Percentiles rank a stretch among this genome's conserved stretches.
Conservation (phyloP, 1,139 yeast species). For the Chernovozyma aurita region DNA sequence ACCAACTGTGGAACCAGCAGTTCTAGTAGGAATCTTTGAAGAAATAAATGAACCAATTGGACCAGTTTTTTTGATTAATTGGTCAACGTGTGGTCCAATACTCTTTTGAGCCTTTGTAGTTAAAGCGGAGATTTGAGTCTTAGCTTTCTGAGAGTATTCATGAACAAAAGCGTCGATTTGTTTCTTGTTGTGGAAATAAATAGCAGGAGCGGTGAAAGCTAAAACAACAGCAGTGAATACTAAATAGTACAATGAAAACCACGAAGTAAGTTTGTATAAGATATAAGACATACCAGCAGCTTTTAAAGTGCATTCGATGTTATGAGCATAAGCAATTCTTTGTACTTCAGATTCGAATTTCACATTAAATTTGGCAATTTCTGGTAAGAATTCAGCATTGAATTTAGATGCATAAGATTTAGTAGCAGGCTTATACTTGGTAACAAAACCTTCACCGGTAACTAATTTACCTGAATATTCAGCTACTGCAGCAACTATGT, state of each 20-base stretch:
- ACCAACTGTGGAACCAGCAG: slow-evolving; percentile 69
- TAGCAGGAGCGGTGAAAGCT: slow-evolving; percentile 71
- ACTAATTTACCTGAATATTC: slow-evolving; percentile 65
- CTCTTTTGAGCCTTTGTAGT: slow-evolving; percentile 50
- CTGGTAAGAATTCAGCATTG: slow-evolving; percentile 39
- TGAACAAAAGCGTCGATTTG: slow-evolving; percentile 75
- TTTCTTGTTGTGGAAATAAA: slow-evolving; percentile 70
- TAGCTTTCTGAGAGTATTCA: slow-evolving; percentile 51
- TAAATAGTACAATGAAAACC: slow-evolving; percentile 71
- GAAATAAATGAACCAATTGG: slow-evolving; percentile 59
- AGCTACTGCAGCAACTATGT: slow-evolving; percentile 55
- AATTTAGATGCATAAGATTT: slow-evolving; percentile 36
- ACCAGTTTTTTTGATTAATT: slow-evolving; percentile 53
- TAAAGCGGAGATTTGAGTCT: slow-evolving; percentile 51
- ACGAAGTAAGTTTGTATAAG: slow-evolving; percentile 68
- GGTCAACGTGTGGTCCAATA: slow-evolving; percentile 43
- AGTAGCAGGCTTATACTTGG: slow-evolving; percentile 55
- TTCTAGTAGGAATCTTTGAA: slow-evolving; percentile 62
- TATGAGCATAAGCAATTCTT: slow-evolving; percentile 61
- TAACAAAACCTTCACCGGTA: slow-evolving; percentile 69
- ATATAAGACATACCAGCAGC: slow-evolving; percentile 65
- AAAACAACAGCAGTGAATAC: slow-evolving; percentile 52
- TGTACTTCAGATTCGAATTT: slow-evolving; percentile 48
- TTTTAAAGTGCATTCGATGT: slow-evolving; percentile 65
- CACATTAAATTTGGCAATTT: slow-evolving; percentile 38